Conservation (phyloP, 2,329 filamentous ascomycete genomes). For the Clarireedia paspali region DNA sequence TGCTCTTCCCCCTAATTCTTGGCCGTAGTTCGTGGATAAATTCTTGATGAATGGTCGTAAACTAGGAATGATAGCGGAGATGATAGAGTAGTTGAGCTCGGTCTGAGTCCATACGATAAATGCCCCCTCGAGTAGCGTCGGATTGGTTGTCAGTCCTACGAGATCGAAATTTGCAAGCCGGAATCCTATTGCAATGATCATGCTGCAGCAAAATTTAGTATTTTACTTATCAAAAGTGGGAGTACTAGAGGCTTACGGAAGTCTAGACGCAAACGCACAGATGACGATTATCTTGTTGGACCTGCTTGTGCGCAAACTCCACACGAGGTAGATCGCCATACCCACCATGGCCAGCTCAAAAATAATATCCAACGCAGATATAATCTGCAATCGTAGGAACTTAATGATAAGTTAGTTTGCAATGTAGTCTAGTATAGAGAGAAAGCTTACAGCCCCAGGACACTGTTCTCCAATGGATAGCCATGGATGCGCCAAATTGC, state of each 20-base stretch:
- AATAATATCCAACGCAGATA: constrained; percentile 34
- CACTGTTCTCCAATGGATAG: constrained; percentile 27
- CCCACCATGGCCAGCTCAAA: constrained; percentile 33
- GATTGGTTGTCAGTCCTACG: constrained; percentile 29
- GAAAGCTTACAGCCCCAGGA: constrained; percentile 3
- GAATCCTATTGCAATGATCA: constrained; percentile 33
- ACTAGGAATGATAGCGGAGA: constrained; percentile 36
- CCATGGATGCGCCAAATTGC: constrained; percentile 34
- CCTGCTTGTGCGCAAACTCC: constrained; percentile 31
- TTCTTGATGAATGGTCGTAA: constrained; percentile 38
- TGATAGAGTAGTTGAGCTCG: constrained; percentile 35
- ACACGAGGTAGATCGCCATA: constrained; percentile 33
- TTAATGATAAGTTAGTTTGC: constrained; percentile 10
- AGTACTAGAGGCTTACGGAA: constrained; percentile 27
- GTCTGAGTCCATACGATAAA: constrained; percentile 33
- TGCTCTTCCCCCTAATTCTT: constrained; percentile 6
- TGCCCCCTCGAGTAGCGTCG: constrained; percentile 31
- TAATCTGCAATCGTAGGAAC: constrained; percentile 33
- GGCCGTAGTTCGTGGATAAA: constrained; percentile 29
- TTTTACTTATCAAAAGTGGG: too few relatives aligned
- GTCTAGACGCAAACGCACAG: constrained; percentile 33
- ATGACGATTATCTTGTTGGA: constrained; percentile 34
- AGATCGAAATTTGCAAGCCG: constrained; percentile 32
- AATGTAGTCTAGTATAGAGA: neutral
- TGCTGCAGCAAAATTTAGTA: constrained; percentile 21